A percentile compares a stretch with the other conserved stretches of the same genome.
Evolutionary conservation across 1,284 basidiomycete genomes (phyloP).

Genomic region (Phaffia rhodozyma): DNA sequence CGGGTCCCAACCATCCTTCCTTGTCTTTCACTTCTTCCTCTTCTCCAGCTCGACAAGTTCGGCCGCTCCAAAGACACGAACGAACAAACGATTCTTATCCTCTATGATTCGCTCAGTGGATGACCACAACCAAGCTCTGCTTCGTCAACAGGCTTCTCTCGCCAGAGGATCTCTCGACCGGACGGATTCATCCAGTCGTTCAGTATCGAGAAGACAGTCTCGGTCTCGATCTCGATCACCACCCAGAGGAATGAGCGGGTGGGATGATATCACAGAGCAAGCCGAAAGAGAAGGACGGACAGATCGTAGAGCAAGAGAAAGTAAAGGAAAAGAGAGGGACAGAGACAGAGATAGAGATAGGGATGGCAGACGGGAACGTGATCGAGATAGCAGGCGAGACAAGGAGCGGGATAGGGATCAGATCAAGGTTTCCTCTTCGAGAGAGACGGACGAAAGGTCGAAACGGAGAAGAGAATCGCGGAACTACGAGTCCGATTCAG

Average conservation of each 20-base stretch:
- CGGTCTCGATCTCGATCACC: background rate
- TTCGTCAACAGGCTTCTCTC: constrained; percentile 60
- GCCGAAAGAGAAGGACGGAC: background rate
- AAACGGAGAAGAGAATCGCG: constrained; percentile 4
- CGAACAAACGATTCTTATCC: constrained; percentile 85
- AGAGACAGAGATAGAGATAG: no score
- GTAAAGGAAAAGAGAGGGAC: constrained; percentile 16
- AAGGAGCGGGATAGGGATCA: background rate
- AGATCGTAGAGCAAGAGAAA: background rate
- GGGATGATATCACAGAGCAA: constrained; percentile 14
- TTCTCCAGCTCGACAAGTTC: constrained; percentile 29
- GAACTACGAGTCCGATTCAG: background rate
- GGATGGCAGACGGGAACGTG: constrained; percentile 23
- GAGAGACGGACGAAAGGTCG: constrained; percentile 5
- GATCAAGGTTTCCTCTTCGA: background rate
- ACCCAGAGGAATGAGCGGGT: constrained; percentile 5
- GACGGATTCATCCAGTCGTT: background rate
- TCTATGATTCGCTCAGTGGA: constrained; percentile 81
- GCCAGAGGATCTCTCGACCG: constrained; percentile 53
- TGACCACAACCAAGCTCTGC: constrained; percentile 74
- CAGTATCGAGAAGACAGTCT: background rate
- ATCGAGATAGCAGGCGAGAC: constrained; percentile 10
- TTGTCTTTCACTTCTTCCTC: constrained; percentile 24
- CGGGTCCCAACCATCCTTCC: constrained; percentile 23
- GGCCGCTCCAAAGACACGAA: constrained; percentile 45